Evolutionary conservation across 768 basidiomycete species (phyloP).

Genomic region (Calocybe indica): DNA sequence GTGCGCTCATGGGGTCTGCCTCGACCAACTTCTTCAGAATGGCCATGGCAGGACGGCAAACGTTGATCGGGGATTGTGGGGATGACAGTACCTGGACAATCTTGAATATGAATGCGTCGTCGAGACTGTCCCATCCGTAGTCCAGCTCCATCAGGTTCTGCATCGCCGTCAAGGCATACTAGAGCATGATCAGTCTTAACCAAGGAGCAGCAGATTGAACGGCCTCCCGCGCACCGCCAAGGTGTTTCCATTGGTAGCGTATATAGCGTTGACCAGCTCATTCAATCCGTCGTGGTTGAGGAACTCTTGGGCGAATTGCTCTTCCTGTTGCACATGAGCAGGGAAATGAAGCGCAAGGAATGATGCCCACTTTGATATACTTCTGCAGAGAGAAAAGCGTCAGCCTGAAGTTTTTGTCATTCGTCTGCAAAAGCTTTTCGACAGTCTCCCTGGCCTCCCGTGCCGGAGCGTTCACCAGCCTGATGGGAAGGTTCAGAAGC

Average conservation of each 20-base stretch:
- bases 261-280: slow-evolving; percentile 68
- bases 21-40: slow-evolving; percentile 88
- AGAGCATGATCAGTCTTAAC: slow-evolving; percentile 2
- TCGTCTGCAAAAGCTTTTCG: slow-evolving; percentile 56
- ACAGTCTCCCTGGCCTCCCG: slow-evolving; percentile 76
- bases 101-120: slow-evolving; percentile 65
- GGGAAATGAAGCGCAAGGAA: background rate
- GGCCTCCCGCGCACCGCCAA: slow-evolving; percentile 55
- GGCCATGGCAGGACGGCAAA: slow-evolving; percentile 85
- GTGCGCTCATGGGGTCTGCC: slow-evolving; percentile 68
- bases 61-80: slow-evolving; percentile 74
- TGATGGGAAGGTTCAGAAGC: slow-evolving; percentile 16
- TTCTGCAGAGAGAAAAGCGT: slow-evolving; percentile 77
- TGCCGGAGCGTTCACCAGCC: slow-evolving; percentile 74
- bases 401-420: slow-evolving; percentile 56
- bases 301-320: slow-evolving; percentile 78
- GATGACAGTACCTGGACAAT: slow-evolving; percentile 78
- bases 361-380: slow-evolving; percentile 58
- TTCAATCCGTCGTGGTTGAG: slow-evolving; percentile 63
- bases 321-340: slow-evolving; percentile 48
- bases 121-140: slow-evolving; percentile 75
- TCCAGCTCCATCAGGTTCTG: slow-evolving; percentile 86
- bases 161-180: slow-evolving; percentile 85
- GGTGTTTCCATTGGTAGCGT: slow-evolving; percentile 67
- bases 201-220: background rate